Percentiles rank a stretch among this genome's conserved stretches.
These are phyloP conservation scores for Melampsora abietis-canadensis DNA, from an alignment of 1,284 basidiomycete species.

Conservation along the genomic window DNA sequence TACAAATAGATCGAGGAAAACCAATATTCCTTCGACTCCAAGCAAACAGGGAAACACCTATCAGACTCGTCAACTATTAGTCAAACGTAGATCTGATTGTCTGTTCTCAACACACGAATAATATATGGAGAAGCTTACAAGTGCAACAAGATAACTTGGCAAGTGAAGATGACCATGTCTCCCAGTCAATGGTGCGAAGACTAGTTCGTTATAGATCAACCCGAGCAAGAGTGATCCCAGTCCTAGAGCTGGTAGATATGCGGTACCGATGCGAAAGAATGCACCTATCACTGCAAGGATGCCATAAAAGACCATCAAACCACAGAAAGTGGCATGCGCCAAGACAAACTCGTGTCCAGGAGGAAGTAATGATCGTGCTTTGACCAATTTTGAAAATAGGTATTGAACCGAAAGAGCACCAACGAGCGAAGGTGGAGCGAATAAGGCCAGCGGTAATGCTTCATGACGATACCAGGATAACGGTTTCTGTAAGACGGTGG, in stretches of 20 bases:
- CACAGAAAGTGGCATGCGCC: conserved; percentile 30
- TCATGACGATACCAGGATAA: conserved; percentile 53
- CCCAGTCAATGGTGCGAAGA: conserved; percentile 29
- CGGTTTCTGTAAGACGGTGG: conserved; percentile 62
- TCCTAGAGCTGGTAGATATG: conserved; percentile 32
- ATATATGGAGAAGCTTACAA: conserved; percentile 48
- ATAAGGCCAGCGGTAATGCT: conserved; percentile 20
- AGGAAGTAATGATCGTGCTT: conserved; percentile 55
- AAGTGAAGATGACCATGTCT: conserved; percentile 33
- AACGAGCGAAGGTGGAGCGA: conserved; percentile 55
- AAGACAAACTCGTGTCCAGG: conserved; percentile 27
- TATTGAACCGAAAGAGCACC: conserved; percentile 74
- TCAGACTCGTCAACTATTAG: background rate
- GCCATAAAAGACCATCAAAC: conserved; percentile 28
- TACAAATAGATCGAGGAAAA: conserved; percentile 82
- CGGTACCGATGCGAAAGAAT: conserved; percentile 21
- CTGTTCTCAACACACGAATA: background rate
- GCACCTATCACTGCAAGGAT: conserved; percentile 30
- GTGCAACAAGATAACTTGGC: conserved; percentile 64
- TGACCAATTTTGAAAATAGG: conserved; percentile 75
- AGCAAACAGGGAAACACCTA: conserved; percentile 62
- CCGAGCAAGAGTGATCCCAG: conserved; percentile 11
- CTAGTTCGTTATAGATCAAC: conserved; percentile 28
- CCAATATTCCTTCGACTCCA: conserved; percentile 67
- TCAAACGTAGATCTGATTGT: background rate